A percentile compares a stretch with the other conserved stretches of the same genome.
Evolutionary conservation across 371 early-diverging fungal species (phyloP).

Genomic region (Smittium culicis): DNA sequence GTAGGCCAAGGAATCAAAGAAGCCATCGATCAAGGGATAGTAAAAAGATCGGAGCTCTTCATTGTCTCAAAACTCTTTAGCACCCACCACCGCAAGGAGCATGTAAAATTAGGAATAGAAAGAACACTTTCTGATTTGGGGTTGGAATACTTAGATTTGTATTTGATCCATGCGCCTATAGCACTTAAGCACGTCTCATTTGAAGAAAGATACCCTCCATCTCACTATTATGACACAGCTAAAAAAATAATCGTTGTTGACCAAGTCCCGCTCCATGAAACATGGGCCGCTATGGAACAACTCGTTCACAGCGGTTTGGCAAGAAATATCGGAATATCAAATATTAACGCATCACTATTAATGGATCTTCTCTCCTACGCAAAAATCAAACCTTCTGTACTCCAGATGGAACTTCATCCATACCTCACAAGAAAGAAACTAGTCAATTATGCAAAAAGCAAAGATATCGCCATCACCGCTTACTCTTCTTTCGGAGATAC

Average conservation of each 20-base stretch:
- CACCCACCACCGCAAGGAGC: constrained; percentile 52
- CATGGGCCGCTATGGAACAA: constrained; percentile 40
- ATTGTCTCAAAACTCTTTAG: constrained; percentile 88
- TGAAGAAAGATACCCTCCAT: constrained; percentile 17
- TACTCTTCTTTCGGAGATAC: too few relatives aligned
- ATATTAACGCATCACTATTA: constrained; percentile 45
- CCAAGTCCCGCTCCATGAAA: too few relatives aligned
- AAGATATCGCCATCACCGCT: constrained; percentile 59
- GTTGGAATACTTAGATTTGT: constrained; percentile 75
- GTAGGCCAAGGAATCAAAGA: constrained; percentile 41
- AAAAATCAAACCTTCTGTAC: too few relatives aligned
- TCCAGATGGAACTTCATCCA: constrained; percentile 83
- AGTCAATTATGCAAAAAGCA: constrained; percentile 47
- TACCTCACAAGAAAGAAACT: constrained; percentile 62
- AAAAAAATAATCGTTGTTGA: constrained; percentile 20
- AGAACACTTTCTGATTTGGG: constrained; percentile 56
- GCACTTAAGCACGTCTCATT: constrained; percentile 21
- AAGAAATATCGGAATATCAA: constrained; percentile 51
- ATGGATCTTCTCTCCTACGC: constrained; percentile 48
- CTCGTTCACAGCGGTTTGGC: too few relatives aligned
- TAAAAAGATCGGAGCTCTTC: constrained; percentile 46
- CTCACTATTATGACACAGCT: constrained; percentile 12
- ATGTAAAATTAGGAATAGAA: constrained; percentile 46
- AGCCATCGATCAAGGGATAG: constrained; percentile 17
- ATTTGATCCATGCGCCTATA: constrained; percentile 70